Base-by-base conservation (phyloP, 441 rosid species). In the Lagerstroemia fauriei region DNA sequence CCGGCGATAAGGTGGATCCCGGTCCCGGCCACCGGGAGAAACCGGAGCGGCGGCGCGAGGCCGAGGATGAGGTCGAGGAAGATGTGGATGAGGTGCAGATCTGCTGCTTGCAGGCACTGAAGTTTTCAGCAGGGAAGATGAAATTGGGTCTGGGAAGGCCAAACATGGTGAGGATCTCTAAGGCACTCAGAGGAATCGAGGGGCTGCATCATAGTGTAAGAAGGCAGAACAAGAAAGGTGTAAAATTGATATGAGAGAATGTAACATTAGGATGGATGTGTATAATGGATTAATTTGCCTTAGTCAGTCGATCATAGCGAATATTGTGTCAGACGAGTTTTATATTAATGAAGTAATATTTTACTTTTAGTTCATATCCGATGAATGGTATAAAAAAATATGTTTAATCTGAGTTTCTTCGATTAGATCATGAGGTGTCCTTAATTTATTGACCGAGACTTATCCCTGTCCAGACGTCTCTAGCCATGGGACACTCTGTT, bases 51-150 rank as follows among this genome's bases (percentile, higher is more conserved):
- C 41, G 20, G 32, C 16, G 3, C 10, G 29, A 12, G 29, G n/a
- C 48, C 31, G 48, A 65, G 18, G 48, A 17, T 14, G 14, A 50
- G 12, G 78, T 61, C 22, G 78, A 73, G 31, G 65, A 46, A 12
- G 74, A 34, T 4, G 83, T 4, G 20, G 79, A 50, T 31, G 14
- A 47, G 31, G 12, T 47, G 73, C 51, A 48, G 51, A 48, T 48
- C 51, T 50, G 75, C 18, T 75, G 83, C 79, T 50, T 81, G 47
- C 65, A 48, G n/a, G 83, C 83, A 65, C 34, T 75, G 17, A 63
- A 81, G 73, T 81, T 75, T 9, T 65, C 83, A 46, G 57, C 83
- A 14, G 83, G 83, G 78, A 48, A 75, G 29, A 46, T 75, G 83
- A 81, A 48, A 2, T 10, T 48, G 51, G 51, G 51, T 48, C 51